Percentiles rank a stretch among this genome's conserved stretches.
These are phyloP conservation scores for Cercospora sesami DNA, from an alignment of 2,329 filamentous ascomycete genomes.

Conservation along the genomic window DNA sequence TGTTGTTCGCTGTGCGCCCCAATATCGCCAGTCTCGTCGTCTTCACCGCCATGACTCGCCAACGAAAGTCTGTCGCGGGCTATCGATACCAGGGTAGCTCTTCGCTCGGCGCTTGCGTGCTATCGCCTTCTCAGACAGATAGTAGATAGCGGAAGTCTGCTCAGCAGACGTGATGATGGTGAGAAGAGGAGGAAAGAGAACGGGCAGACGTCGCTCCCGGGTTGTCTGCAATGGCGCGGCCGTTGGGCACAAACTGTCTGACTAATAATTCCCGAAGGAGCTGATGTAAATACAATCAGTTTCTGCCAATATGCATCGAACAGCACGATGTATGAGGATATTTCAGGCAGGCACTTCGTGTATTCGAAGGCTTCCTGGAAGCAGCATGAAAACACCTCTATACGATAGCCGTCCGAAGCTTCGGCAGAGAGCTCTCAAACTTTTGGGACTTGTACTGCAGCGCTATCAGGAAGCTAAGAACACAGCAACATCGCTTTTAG, in stretches of 20 bases:
- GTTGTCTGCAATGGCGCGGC: background rate
- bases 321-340: background rate
- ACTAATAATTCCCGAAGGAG: background rate
- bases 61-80: background rate
- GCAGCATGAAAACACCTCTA: background rate
- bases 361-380: background rate
- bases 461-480: background rate
- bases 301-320: background rate
- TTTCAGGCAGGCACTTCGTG: background rate
- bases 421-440: background rate
- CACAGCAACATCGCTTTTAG: background rate
- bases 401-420: background rate
- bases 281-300: background rate
- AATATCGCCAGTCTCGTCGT: background rate
- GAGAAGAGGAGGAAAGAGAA: background rate
- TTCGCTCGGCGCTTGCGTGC: background rate
- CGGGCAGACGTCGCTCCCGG: background rate
- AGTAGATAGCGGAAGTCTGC: background rate
- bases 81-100: constrained; percentile 11
- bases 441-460: background rate
- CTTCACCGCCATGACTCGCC: constrained; percentile 11
- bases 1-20: background rate
- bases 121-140: background rate
- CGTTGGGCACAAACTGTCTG: background rate
- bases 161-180: background rate